Evolutionary conservation across 2,329 filamentous ascomycete species (phyloP), one percentile per base, ranked within the genome.

Genomic region (Penicillium hesseltinei): DNA sequence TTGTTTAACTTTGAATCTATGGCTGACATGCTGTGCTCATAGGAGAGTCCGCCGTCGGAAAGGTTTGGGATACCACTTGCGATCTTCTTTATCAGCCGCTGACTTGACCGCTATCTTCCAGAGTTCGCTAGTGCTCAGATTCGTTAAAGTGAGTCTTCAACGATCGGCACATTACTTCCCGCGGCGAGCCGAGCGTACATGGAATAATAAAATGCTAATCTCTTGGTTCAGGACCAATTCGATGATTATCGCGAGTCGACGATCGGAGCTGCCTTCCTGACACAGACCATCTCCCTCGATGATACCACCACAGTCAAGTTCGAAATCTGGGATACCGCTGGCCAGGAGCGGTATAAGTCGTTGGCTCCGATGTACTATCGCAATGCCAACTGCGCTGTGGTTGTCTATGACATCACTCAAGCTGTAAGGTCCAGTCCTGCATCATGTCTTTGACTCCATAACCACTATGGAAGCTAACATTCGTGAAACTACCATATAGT

Each of bases 341-440:
- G 94, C 63, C 94, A 99, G 80, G 94, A 99, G 80, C 87, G 95
- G 73, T 99, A 97, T 85, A 97, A 97, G 83, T 97, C 94, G 13
- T 83, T 99, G 66, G 94, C 94, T 35, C 94, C 94, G 69, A 99
- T 99, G 94, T 99, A 99, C 83, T 99, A 99, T 81, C 84, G 95
- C 70, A 99, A 99, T 76, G 95, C 95, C 68, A 97, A 99, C 85
- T 97, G 94, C 80, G 94, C 95, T 58, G 93, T 99, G 33, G 93
- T 99, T 48, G 94, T 99, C 66, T 99, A 99, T 78, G 94, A 99
- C 79, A 97, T 99, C 73, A 99, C 94, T 72, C 94, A 99, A 85
- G 91, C 94, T 66, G 94, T 99, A 88, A 62, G 90, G 78, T 49
- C 33, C 9, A 31, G 42, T 52, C 33, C 27, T 50, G 27, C 46